Conservation (phyloP, 768 basidiomycete genomes). For the Auriscalpium orientale region DNA sequence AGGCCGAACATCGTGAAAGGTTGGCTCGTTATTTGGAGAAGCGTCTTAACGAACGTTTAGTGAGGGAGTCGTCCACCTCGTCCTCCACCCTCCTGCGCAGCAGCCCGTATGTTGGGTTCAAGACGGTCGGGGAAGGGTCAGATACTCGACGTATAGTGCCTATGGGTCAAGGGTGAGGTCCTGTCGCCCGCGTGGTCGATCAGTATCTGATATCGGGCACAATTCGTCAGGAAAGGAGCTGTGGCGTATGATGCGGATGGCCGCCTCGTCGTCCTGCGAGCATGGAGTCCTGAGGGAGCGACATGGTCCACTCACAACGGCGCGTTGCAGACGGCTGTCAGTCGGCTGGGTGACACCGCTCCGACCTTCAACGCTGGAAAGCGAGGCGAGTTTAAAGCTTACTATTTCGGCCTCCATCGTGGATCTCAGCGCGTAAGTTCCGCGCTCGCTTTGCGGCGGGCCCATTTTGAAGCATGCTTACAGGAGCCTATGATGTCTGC, state of each 20-base stretch:
- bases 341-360: background rate
- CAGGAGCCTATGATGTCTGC: background rate
- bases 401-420: background rate
- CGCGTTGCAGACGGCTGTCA: background rate
- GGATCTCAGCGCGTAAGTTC: background rate
- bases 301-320: background rate
- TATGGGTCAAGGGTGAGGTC: background rate
- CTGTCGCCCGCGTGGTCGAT: background rate
- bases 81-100: background rate
- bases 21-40: background rate
- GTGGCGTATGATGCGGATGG: background rate
- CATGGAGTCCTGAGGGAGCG: background rate
- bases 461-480: background rate
- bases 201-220: background rate
- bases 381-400: background rate
- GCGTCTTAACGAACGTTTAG: background rate
- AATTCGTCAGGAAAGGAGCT: background rate
- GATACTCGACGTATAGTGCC: background rate
- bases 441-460: background rate
- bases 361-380: background rate
- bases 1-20: background rate
- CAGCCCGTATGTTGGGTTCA: background rate
- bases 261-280: background rate
- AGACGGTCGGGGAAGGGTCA: background rate
- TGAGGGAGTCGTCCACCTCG: background rate